Base-by-base conservation (phyloP, 768 basidiomycete genomes). In the Mycena capillaripes region DNA sequence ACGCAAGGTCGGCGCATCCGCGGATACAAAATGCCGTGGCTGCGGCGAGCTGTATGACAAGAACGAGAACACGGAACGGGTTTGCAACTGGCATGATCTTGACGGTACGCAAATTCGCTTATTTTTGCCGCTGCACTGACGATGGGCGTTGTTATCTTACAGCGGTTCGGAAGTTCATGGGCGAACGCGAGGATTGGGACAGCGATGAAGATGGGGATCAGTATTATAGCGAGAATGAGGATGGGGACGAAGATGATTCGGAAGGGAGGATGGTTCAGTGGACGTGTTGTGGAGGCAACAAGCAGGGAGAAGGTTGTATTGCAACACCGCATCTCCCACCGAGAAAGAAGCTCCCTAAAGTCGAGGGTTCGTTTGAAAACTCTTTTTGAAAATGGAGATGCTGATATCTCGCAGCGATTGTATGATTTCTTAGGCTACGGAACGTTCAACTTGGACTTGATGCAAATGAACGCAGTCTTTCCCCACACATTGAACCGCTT, bases 61-160 rank as follows among this genome's bases (percentile, higher is more conserved):
- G 25, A 27, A 9, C 44, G 10, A 46, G 14, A 67, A 67, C 25
- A 59, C 42, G 25, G 17, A 36, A 25, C 21, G 46, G 34, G 56
- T 38, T 12, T 67, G 66, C n/a, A n/a, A 36, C 23, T 67, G 66
- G 57, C 66, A 67, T 21, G 65, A 66, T 23, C 12, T 66, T 34
- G 66, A 67, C 25, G 66, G 66, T 67, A 52, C 1, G 56, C n/a
- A 38, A 38, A 38, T 11, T 11, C 16, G 38, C 16, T 42, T 38
- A 17, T 57, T 32, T 4, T 19, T 0, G 3, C n/a, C 4, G 23
- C 16, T n/a, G 27, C 30, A 32, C 12, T 32, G 17, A 27, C 23
- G 16, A 23, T 25, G 17, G 4, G 10, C 21, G 1, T 44, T 12
- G 3, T n/a, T 32, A 6, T 8, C 16, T 17, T 27, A 0, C 8